phyloP scores from a whole-genome alignment of 257 asterid species.

The Solanum chaucha region DNA sequence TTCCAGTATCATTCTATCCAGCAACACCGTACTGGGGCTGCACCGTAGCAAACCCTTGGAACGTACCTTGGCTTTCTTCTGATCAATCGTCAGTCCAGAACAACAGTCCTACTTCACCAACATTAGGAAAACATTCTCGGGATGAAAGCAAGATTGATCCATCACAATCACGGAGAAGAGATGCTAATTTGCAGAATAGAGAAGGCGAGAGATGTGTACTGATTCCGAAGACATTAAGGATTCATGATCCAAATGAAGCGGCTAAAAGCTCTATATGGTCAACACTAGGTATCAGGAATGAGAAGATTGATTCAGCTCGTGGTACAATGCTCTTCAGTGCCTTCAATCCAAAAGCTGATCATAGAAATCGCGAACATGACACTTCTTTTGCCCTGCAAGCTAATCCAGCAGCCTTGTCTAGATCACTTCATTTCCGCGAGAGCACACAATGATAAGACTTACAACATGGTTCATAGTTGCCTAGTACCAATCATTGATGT shows the following conservation, averaged over 20 bases:
- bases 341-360: constrained; percentile 22
- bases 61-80: constrained; percentile 11
- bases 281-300: constrained; percentile 18
- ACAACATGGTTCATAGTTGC: neutral
- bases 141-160: constrained; percentile 19
- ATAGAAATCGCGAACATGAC: constrained; percentile 5
- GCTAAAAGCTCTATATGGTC: constrained; percentile 69
- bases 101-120: constrained; percentile 10
- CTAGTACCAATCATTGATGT: neutral
- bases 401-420: constrained; percentile 79
- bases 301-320: neutral
- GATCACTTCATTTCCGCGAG: constrained; percentile 62
- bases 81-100: constrained; percentile 7
- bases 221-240: constrained; percentile 46
- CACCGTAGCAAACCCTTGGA: constrained; percentile 29
- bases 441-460: constrained; percentile 6
- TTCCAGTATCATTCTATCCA: constrained; percentile 43
- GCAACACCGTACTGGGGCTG: constrained; percentile 24
- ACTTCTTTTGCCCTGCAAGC: constrained; percentile 40
- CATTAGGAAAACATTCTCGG: constrained; percentile 52
- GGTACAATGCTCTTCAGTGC: constrained; percentile 18
- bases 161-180: constrained; percentile 3
- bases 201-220: constrained; percentile 12
- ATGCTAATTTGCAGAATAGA: neutral
- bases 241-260: constrained; percentile 57